Evolutionary conservation across 108 stramenopile genomes (phyloP), one percentile per base, ranked within the genome.

Genomic region (Phaeodactylum tricornutum): DNA sequence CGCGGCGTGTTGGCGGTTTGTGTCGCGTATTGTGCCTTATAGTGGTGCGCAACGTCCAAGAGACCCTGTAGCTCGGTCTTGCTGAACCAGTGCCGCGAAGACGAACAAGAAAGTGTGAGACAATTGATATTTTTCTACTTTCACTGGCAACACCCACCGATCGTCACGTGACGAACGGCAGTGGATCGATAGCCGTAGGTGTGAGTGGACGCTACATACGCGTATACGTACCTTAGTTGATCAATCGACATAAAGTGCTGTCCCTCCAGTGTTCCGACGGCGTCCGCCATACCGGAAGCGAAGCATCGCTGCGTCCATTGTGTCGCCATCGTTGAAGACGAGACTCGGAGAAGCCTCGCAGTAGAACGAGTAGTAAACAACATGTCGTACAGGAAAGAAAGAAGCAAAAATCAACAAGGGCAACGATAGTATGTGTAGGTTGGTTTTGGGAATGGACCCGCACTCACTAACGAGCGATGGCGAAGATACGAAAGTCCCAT

Each of bases 31-130:
- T 69, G 60, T 27, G 70, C 66, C 56, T 86, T 84, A 66, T 74
- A 81, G 31, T 81, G 51, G 24, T 76, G 69, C 20, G 83, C 76
- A 21, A 84, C 66, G 54, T 82, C 76, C 48, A 92, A 69, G 0
- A 92, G 62, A 5, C 82, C 81, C 44, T 81, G 65, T n/a, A 91
- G 65, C 67, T 91, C 89, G 35, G 75, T 72, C 48, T 85, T 84
- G 62, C 79, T 84, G 60, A 55, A 19, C 2, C 32, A 27, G 48
- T 16, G 6, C 41, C 48, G 1, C 17, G 19, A 2, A 40, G 4
- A 43, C 43, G 39, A 25, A 49, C 3, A 53, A 43, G 20, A 47
- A 38, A 37, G 11, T 43, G 40, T 16, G 20, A 16, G 3, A 1
- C 12, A 47, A 40, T 29, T 14, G 3, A 46, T 26, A 51, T 7